Evolutionary conservation across 192 early-diverging fungal species (phyloP).

Genomic region (Dissophora globulifera): DNA sequence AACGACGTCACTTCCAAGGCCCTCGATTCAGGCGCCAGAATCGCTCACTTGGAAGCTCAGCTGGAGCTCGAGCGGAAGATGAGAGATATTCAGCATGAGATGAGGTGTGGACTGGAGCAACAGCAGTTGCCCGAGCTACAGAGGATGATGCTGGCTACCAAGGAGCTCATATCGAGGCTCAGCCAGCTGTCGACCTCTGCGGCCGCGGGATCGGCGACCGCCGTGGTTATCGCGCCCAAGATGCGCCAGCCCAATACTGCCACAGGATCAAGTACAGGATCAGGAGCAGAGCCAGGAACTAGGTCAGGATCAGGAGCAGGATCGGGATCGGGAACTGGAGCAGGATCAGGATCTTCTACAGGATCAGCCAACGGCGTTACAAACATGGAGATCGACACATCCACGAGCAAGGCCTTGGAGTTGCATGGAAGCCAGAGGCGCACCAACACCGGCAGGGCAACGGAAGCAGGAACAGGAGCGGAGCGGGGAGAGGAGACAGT

Average conservation of each 20-base stretch:
- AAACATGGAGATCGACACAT: not conserved
- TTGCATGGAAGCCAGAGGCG: not conserved
- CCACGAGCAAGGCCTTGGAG: too few species aligned
- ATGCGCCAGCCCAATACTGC: not conserved
- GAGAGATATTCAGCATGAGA: constrained; percentile 37
- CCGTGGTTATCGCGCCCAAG: constrained; percentile 30
- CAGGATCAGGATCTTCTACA: not conserved
- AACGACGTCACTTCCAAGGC: constrained; percentile 21
- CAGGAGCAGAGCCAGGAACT: constrained; percentile 1
- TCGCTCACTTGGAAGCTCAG: constrained; percentile 25
- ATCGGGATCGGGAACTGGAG: not conserved
- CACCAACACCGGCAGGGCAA: not conserved
- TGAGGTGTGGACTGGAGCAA: constrained; percentile 32
- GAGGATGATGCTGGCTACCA: constrained; percentile 41
- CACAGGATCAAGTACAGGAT: not conserved
- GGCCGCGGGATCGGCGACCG: constrained; percentile 39
- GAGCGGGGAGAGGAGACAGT: not conserved
- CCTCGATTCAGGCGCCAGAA: constrained; percentile 40
- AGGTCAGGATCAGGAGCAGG: not conserved
- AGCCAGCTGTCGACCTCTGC: constrained; percentile 33
- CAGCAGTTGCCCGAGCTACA: constrained; percentile 39
- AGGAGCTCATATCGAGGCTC: constrained; percentile 36
- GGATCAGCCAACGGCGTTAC: not conserved
- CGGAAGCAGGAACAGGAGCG: not conserved
- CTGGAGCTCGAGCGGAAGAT: constrained; percentile 39